A percentile compares a stretch with the other conserved stretches of the same genome.
phyloP scores from a whole-genome alignment of 768 basidiomycete species.

The Suillus placidus region DNA sequence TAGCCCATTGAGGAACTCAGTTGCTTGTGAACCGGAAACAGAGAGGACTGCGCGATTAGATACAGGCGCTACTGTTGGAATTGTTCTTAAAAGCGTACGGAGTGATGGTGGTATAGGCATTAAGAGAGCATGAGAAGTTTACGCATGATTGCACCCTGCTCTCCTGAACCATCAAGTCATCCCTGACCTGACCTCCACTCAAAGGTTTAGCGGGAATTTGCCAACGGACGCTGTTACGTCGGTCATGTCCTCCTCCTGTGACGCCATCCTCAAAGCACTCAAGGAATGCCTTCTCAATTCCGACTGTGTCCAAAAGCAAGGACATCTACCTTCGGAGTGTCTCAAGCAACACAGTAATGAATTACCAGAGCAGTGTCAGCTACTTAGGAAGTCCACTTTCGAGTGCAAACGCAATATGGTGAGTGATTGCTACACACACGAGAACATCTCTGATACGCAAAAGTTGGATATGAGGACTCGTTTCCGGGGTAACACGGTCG shows the following conservation, averaged over 20 bases:
- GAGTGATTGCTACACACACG: conserved; percentile 26
- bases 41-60: conserved; percentile 70
- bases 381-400: conserved; percentile 78
- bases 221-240: neutral
- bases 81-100: conserved; percentile 47
- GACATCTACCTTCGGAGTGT: conserved; percentile 82
- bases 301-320: conserved; percentile 84
- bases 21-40: conserved; percentile 77
- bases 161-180: conserved; percentile 1
- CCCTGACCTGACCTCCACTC: neutral
- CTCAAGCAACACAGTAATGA: conserved; percentile 73
- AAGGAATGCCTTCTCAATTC: conserved; percentile 84
- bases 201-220: neutral
- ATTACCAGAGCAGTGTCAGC: conserved; percentile 79
- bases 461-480: conserved; percentile 86
- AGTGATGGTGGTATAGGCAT: conserved; percentile 42
- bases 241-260: conserved; percentile 80
- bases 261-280: conserved; percentile 73
- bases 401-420: conserved; percentile 94
- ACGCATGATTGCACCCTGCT: neutral
- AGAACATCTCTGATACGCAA: neutral
- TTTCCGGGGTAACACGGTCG: conserved; percentile 72
- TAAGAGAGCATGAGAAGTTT: conserved; percentile 16
- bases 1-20: conserved; percentile 82
- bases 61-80: conserved; percentile 62